Percentiles rank a stretch among this genome's conserved stretches.
Evolutionary conservation across 2,329 filamentous ascomycete species (phyloP).

Genomic region (Lithohypha guttulata): DNA sequence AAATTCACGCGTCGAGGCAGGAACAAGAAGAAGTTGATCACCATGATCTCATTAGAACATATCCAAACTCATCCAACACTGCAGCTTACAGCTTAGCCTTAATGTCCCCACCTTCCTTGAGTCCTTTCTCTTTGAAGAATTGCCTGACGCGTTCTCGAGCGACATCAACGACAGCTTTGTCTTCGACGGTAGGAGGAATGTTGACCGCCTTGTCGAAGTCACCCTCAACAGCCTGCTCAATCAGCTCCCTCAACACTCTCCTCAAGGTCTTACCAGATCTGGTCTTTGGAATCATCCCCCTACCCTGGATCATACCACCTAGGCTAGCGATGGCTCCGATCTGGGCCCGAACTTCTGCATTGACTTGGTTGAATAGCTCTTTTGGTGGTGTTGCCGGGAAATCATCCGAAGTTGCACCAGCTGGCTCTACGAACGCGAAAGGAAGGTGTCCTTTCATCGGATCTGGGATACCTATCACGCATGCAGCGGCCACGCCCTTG

Average conservation of each 20-base stretch:
- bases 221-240: constrained; percentile 69
- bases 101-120: constrained; percentile 17
- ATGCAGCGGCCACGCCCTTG: constrained; percentile 67
- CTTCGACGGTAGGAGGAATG: constrained; percentile 78
- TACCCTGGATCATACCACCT: constrained; percentile 71
- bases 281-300: constrained; percentile 83
- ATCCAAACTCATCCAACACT: neutral
- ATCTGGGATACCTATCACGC: constrained; percentile 78
- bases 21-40: too few relatives aligned
- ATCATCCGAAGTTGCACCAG: constrained; percentile 30
- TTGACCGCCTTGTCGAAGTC: constrained; percentile 61
- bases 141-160: constrained; percentile 60
- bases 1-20: too few relatives aligned
- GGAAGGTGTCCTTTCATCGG: constrained; percentile 79
- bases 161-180: constrained; percentile 60
- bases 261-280: constrained; percentile 83
- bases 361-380: constrained; percentile 36
- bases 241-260: constrained; percentile 66
- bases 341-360: constrained; percentile 57
- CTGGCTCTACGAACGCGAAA: constrained; percentile 70
- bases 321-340: constrained; percentile 81
- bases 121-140: constrained; percentile 53
- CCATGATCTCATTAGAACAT: too few relatives aligned
- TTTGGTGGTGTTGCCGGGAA: constrained; percentile 29
- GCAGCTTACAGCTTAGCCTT: constrained; percentile 20